phyloP scores from a whole-genome alignment of 192 early-diverging fungal species.

The Entophlyctis luteolus region DNA sequence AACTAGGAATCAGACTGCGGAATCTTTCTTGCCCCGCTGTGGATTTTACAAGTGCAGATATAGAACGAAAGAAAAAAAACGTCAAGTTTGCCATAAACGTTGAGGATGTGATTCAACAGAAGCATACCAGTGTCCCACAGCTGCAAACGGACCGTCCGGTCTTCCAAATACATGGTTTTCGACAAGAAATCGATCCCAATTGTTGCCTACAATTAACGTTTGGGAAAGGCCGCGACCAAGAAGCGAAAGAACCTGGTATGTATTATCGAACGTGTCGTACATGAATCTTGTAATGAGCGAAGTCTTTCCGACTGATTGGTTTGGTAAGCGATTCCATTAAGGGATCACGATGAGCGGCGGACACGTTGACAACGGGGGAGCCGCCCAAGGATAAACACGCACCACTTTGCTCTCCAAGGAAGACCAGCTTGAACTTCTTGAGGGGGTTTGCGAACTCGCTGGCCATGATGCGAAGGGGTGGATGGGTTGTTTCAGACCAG shows the following conservation, averaged over 20 bases:
- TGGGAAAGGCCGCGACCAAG: too few species aligned
- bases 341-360: too few species aligned
- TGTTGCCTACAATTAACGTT: constrained; percentile 66
- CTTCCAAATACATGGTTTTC: constrained; percentile 99
- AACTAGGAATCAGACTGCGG: constrained; percentile 92
- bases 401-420: constrained; percentile 98
- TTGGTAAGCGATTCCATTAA: too few species aligned
- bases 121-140: constrained; percentile 99
- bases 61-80: not conserved
- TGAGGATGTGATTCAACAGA: too few species aligned
- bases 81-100: too few species aligned
- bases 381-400: too few species aligned
- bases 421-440: constrained; percentile 94
- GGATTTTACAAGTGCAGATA: not conserved
- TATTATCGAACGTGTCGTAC: constrained; percentile 99
- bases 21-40: constrained; percentile 95
- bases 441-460: constrained; percentile 40
- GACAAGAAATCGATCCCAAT: constrained; percentile 99
- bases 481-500: too few species aligned
- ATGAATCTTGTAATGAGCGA: constrained; percentile 99
- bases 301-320: constrained; percentile 79
- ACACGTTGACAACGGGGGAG: too few species aligned
- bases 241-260: constrained; percentile 76
- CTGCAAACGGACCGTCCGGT: constrained; percentile 95
- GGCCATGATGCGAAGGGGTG: too few species aligned